Conservation (phyloP, 2,329 filamentous ascomycete species). For the Aspergillus pseudoviridinutans region DNA sequence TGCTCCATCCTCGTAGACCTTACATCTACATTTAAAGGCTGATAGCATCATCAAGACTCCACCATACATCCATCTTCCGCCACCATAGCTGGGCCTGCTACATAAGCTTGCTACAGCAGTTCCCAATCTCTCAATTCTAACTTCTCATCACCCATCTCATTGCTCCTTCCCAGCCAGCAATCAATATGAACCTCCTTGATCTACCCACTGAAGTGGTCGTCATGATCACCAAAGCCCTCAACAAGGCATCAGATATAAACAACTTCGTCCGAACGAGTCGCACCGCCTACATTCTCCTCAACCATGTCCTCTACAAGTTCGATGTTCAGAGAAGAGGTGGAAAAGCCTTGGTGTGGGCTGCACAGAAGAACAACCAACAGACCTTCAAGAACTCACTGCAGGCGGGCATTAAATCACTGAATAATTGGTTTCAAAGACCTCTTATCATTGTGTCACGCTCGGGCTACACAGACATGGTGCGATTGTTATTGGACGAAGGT, state of each 20-base stretch:
- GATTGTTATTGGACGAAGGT: not conserved
- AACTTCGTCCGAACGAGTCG: too few relatives aligned
- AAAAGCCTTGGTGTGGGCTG: too few relatives aligned
- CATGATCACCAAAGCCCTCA: not conserved
- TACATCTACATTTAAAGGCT: not conserved
- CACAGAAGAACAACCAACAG: too few relatives aligned
- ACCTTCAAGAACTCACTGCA: not conserved
- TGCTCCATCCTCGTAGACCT: not conserved
- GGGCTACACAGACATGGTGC: not conserved
- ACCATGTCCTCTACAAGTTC: too few relatives aligned
- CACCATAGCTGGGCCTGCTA: not conserved
- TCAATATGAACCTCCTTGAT: not conserved
- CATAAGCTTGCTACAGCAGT: not conserved
- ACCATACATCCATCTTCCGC: not conserved
- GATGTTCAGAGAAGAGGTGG: too few relatives aligned
- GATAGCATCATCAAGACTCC: not conserved
- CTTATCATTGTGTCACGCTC: too few relatives aligned
- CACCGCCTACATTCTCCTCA: too few relatives aligned
- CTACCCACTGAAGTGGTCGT: not conserved
- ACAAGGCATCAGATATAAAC: too few relatives aligned
- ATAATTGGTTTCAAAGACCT: too few relatives aligned
- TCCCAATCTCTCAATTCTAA: not conserved
- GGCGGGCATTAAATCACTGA: too few relatives aligned
- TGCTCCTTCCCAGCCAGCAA: not conserved
- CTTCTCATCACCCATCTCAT: not conserved